phyloP scores from a whole-genome alignment of 768 basidiomycete species.

The Naematelia aurantialba region DNA sequence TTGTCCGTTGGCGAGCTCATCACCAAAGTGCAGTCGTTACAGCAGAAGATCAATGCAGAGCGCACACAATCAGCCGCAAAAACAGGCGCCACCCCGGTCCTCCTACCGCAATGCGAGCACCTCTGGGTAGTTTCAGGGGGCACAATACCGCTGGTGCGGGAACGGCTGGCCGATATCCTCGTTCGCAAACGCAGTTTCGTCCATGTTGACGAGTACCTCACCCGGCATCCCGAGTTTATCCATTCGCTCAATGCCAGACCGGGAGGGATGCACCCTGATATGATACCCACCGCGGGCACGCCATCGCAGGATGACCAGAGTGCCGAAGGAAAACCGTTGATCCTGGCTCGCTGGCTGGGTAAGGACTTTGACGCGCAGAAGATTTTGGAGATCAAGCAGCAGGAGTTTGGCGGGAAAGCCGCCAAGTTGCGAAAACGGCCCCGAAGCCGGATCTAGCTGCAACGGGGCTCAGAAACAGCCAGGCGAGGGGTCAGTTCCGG shows the following conservation, averaged over 20 bases:
- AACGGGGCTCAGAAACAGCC: background rate
- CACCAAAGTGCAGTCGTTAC: conserved; percentile 34
- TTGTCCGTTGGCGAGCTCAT: conserved; percentile 46
- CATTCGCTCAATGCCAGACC: conserved; percentile 34
- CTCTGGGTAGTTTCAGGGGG: conserved; percentile 47
- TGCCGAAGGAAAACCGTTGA: conserved; percentile 23
- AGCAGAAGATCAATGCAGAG: conserved; percentile 32
- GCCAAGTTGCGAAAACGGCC: conserved; percentile 21
- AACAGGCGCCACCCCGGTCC: conserved; percentile 5
- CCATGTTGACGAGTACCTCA: conserved; percentile 45
- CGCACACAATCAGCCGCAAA: conserved; percentile 9
- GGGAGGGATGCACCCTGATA: conserved; percentile 44
- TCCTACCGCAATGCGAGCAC: conserved; percentile 39
- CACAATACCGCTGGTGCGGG: conserved; percentile 39
- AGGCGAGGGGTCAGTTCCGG: too few relatives aligned
- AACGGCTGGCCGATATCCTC: conserved; percentile 43
- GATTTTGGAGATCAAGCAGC: conserved; percentile 43
- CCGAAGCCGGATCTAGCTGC: conserved; percentile 7
- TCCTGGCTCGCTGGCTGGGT: conserved; percentile 44
- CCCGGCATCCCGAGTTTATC: conserved; percentile 42
- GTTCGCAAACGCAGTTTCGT: conserved; percentile 42
- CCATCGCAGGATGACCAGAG: conserved; percentile 2
- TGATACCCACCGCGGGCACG: conserved; percentile 11
- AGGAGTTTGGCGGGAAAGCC: conserved; percentile 41
- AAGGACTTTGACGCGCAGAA: conserved; percentile 41